Conservation (phyloP, 371 early-diverging fungal species). For the Mortierella sp. region DNA sequence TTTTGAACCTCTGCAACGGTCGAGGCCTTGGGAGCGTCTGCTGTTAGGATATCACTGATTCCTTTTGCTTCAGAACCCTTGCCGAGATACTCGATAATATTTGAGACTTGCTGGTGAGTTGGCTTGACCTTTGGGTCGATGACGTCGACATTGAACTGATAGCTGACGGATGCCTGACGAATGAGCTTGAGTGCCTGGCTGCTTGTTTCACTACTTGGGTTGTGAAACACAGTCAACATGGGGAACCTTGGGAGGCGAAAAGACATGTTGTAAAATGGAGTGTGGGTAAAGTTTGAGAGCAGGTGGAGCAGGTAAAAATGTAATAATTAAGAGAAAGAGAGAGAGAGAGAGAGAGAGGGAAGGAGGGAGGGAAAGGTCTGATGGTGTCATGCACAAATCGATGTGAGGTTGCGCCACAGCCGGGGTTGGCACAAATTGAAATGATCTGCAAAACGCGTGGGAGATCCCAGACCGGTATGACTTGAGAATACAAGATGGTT, state of each 20-base stretch:
- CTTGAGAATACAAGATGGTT: too few species aligned
- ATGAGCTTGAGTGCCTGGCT: constrained; percentile 55
- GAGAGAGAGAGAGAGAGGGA: neutral
- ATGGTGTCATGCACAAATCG: neutral
- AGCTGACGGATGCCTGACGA: constrained; percentile 44
- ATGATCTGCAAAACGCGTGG: neutral
- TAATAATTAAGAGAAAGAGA: neutral
- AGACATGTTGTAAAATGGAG: constrained; percentile 52
- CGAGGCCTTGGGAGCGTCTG: constrained; percentile 36
- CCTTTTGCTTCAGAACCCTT: constrained; percentile 29
- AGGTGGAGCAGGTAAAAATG: neutral
- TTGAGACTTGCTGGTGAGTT: constrained; percentile 50
- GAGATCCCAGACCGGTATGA: neutral
- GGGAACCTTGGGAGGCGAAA: constrained; percentile 63
- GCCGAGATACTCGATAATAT: constrained; percentile 41
- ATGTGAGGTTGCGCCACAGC: neutral
- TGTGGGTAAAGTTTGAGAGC: neutral
- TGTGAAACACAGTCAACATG: constrained; percentile 62
- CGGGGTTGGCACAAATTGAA: neutral
- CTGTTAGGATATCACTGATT: constrained; percentile 20
- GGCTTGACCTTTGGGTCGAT: constrained; percentile 46
- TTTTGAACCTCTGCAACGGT: constrained; percentile 48
- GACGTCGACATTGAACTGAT: constrained; percentile 56
- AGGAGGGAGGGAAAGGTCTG: neutral
- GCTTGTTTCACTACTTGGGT: constrained; percentile 45